These are phyloP conservation scores for Russula sp. DNA, from an alignment of 768 basidiomycete species.

Conservation along the genomic window DNA sequence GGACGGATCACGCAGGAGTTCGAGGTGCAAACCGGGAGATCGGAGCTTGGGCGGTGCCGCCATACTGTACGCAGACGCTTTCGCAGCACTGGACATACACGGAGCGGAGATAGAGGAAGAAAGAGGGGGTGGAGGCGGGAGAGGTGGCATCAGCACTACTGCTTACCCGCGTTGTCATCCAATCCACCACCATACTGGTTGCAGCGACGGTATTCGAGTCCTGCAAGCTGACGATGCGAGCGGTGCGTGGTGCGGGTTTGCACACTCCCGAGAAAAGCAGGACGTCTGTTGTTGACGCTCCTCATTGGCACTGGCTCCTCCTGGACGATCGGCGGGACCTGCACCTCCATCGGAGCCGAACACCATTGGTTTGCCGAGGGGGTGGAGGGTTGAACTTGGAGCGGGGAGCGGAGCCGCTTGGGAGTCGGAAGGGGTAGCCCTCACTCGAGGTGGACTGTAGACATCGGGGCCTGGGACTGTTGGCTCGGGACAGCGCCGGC, in stretches of 20 bases:
- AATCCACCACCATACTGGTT: slow-evolving; percentile 34
- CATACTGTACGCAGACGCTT: slow-evolving; percentile 42
- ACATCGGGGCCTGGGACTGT: slow-evolving; percentile 1
- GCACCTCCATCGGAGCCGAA: slow-evolving; percentile 24
- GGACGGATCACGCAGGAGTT: slow-evolving; percentile 62
- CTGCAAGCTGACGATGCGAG: slow-evolving; percentile 73
- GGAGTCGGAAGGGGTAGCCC: slow-evolving; percentile 69
- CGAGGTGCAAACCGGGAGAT: slow-evolving; percentile 63
- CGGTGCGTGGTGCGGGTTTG: slow-evolving; percentile 74
- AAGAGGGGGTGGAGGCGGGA: background rate
- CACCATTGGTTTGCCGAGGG: slow-evolving; percentile 45
- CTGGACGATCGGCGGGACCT: slow-evolving; percentile 30
- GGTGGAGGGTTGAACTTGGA: slow-evolving; percentile 65
- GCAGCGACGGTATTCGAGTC: slow-evolving; percentile 36
- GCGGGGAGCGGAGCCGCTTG: slow-evolving; percentile 53
- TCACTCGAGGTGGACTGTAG: slow-evolving; percentile 37
- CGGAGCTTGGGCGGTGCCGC: slow-evolving; percentile 54
- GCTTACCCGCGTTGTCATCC: slow-evolving; percentile 48
- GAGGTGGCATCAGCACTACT: slow-evolving; percentile 34
- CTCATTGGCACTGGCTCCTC: background rate
- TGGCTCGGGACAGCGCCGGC: background rate
- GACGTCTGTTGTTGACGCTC: slow-evolving; percentile 21
- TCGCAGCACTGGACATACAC: too few relatives aligned
- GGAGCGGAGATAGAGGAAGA: slow-evolving; percentile 34
- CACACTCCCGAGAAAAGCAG: slow-evolving; percentile 56